These are phyloP conservation scores for Rhodotorula sp. DNA, from an alignment of 1,284 basidiomycete genomes.

Conservation along the genomic window DNA sequence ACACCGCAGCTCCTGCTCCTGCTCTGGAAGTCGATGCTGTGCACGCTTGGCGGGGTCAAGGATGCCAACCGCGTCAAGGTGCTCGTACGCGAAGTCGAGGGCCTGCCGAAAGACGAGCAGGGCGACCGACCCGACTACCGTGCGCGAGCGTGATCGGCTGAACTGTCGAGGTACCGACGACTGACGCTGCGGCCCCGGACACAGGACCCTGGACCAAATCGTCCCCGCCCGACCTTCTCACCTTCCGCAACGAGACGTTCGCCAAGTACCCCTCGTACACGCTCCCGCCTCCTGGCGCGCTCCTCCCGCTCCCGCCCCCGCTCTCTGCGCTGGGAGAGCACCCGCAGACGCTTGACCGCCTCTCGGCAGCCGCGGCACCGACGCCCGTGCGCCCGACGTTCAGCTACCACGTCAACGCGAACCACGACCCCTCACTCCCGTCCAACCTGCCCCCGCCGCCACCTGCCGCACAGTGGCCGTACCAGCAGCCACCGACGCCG, in stretches of 20 bases:
- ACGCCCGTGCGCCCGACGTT: conserved; percentile 69
- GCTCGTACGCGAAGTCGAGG: conserved; percentile 73
- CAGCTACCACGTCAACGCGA: conserved; percentile 70
- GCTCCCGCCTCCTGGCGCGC: conserved; percentile 44
- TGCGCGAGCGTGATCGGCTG: not conserved
- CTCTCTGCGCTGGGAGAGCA: conserved; percentile 23
- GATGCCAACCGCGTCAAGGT: conserved; percentile 82
- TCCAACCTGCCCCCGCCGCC: conserved; percentile 26
- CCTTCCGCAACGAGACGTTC: conserved; percentile 81
- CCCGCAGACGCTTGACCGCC: conserved; percentile 55
- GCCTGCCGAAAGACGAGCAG: conserved; percentile 50
- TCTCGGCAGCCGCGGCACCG: conserved; percentile 88
- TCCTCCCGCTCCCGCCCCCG: conserved; percentile 47
- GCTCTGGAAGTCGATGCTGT: conserved; percentile 91
- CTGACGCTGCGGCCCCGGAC: not conserved
- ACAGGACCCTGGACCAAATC: conserved; percentile 43
- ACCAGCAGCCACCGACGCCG: conserved; percentile 35
- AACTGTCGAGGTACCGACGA: not conserved
- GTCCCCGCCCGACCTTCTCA: conserved; percentile 81
- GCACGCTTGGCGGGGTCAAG: conserved; percentile 87
- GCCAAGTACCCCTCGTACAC: conserved; percentile 86
- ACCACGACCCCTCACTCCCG: conserved; percentile 36
- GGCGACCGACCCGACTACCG: conserved; percentile 6
- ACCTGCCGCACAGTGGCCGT: conserved; percentile 19
- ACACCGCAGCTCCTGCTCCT: conserved; percentile 76